Percentiles rank a stretch among this genome's conserved stretches.
Conservation (phyloP, 768 basidiomycete genomes). For the Leccinum aurantiacum region DNA sequence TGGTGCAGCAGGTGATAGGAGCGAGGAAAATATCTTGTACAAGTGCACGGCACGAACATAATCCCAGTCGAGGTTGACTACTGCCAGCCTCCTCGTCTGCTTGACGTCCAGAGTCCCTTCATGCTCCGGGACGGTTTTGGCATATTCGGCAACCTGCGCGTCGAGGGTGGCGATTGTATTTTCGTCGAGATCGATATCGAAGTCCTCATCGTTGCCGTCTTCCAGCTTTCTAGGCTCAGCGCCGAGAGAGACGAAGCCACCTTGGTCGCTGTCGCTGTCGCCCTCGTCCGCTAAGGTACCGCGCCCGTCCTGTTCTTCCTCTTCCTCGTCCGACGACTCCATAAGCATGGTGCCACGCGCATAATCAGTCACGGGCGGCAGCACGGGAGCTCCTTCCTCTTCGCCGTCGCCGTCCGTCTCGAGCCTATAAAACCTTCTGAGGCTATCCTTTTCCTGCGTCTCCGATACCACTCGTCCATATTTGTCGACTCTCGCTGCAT, state of each 20-base stretch:
- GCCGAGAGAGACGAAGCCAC: slow-evolving; percentile 52
- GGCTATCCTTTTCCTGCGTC: slow-evolving; percentile 70
- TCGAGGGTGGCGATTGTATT: slow-evolving; percentile 67
- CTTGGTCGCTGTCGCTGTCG: slow-evolving; percentile 49
- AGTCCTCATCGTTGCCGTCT: slow-evolving; percentile 38
- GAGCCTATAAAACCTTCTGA: slow-evolving; percentile 80
- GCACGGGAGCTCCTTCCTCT: slow-evolving; percentile 7
- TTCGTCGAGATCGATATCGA: slow-evolving; percentile 81
- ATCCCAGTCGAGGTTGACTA: slow-evolving; percentile 98
- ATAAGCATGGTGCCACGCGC: slow-evolving; percentile 88
- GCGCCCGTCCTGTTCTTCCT: slow-evolving; percentile 28
- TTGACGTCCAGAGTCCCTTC: slow-evolving; percentile 41
- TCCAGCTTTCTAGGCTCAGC: slow-evolving; percentile 29
- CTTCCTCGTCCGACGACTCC: slow-evolving; percentile 84
- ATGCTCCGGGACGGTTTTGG: slow-evolving; percentile 46
- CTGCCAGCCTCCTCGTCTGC: slow-evolving; percentile 72
- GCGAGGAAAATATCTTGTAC: slow-evolving; percentile 89
- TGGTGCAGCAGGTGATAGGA: slow-evolving; percentile 63
- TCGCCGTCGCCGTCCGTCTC: slow-evolving; percentile 38
- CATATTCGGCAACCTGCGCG: slow-evolving; percentile 67
- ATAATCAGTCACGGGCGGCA: slow-evolving; percentile 58
- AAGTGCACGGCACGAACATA: slow-evolving; percentile 86
- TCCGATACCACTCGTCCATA: slow-evolving; percentile 75
- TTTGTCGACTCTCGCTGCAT: slow-evolving; percentile 74
- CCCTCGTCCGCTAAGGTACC: slow-evolving; percentile 35